Evolutionary conservation across 306 rosid species (phyloP), one percentile per base, ranked within the genome.

Genomic region (Pterocarpus macrocarpus): DNA sequence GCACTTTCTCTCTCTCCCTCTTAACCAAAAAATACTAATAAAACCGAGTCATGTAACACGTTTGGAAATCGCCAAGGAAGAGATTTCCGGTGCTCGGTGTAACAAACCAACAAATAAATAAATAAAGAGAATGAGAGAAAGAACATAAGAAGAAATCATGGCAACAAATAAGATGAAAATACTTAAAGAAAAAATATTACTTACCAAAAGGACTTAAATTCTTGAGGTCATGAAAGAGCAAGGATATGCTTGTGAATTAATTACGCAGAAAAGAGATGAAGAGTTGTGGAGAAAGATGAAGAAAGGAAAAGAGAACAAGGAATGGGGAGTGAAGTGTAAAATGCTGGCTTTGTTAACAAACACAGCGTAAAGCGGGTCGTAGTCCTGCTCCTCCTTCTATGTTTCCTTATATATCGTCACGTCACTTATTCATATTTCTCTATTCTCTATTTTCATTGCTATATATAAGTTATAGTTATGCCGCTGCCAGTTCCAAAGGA

Each of bases 291-390:
- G 70, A 56, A 14, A 12, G 3, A 22, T 2, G 41, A 32, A 7
- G 45, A 50, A 41, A 44, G 34, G n/a, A 47, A 22, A 5, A 73
- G 36, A 2, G 22, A 32, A 8, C n/a, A 43, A 61, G n/a, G 15
- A 34, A 58, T 36, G 55, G 45, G 5, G 8, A 47, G 49, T 47
- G 63, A 0, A 45, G 28, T 72, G 66, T 38, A 72, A 17, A 47
- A 55, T 0, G 36, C 8, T 14, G 56, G 41, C 38, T 15, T 43
- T 43, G 28, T 8, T 5, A 69, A 47, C 74, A 75, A 33, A 75
- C 47, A 62, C 71, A 30, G 9, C 43, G 39, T 22, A 64, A 35
- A 49, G 73, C 73, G 81, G 39, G 49, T 64, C 72, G 34, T 8
- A 33, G 56, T 74, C 41, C 36, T 36, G 63, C 14, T 16, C 44